Evolutionary conservation across 2,329 filamentous ascomycete species (phyloP), one percentile per base, ranked within the genome.

Genomic region (Sporothrix pseudoabietina): DNA sequence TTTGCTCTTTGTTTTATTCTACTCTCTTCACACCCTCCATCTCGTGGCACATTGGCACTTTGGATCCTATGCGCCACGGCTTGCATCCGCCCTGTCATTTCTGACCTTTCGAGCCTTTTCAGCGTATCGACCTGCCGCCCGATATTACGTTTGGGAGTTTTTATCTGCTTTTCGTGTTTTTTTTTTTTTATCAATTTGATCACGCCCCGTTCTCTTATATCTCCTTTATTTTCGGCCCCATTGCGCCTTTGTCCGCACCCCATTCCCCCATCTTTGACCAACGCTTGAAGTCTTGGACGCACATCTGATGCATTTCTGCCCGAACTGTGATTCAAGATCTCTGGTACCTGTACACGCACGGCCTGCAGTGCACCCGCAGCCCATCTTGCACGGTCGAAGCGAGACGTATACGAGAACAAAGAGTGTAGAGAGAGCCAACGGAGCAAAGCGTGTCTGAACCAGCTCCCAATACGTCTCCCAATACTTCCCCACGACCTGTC

Each of bases 241-340:
- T 55, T 69, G 66, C 47, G 9, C 66, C 66, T 54, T 35, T 35
- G 35, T 8, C 35, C 35, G 47, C 47, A 19, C 44, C 22, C 30
- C 41, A 41, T 22, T 22, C 19, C 9, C 30, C 41, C 55, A 12
- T 52, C 39, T n/a, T 3, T 47, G 52, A 9, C 12, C n/a, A 47
- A 35, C 3, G n/a, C 22, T 47, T 35, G 22, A 10, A 54, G 35
- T 22, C 71, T 41, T 70, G 39, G 41, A 26, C 49, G 44, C 57
- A 39, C 16, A 14, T 26, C n/a, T 55, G 30, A 66, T 59, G 72
- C 72, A 73, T 73, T 65, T 44, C 32, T 73, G 72, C 72, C 72
- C 72, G 68, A 73, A 65, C 5, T 70, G 59, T 66, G 68, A 66
- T 71, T 65, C 26, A 63, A 26, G 57, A 63, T 65, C 69, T 35